Evolutionary conservation across 1,139 yeast genomes (phyloP), one percentile per base, ranked within the genome.

Genomic region (Taphrina communis): DNA sequence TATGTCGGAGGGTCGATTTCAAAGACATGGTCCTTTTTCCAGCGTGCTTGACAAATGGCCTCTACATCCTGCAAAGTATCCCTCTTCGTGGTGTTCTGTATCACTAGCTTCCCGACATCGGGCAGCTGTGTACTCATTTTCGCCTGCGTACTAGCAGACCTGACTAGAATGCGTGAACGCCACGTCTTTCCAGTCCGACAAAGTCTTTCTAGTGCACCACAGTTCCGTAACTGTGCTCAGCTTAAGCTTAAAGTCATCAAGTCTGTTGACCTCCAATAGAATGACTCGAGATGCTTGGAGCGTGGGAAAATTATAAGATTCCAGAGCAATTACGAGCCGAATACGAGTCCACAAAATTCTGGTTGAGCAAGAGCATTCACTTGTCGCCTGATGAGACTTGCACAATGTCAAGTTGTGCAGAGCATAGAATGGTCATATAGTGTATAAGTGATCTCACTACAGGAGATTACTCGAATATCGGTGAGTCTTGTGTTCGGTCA

Each of bases 11-110:
- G 97, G 78, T 94, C 86, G 70, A 90, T 83, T 78, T 94, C 97
- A 76, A 93, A 93, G 44, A 85, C 81, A 76, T 90, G 89, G 72
- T 90, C 95, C 19, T 89, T 92, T 39, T 86, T 85, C 99, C 99
- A 95, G 60, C 85, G 76, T 75, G 87, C 81, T 80, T 93, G 98
- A 80, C 90, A 93, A 79, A 88, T 89, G 80, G 90, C 88, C 80
- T 95, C 99, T 75, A 90, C 88, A 53, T 84, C 96, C 74, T 91
- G 88, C 76, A 95, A 85, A 72, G 93, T 86, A 83, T 95, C 99
- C 82, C 99, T 89, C 69, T 74, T 74, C 58, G 68, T 66, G 17
- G 74, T 72, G 48, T 82, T 78, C 52, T 63, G 67, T 39, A 63
- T 46, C 21, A 57, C 59, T 17, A 63, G 46, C 44, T 63, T 63